A percentile compares a stretch with the other conserved stretches of the same genome.
Evolutionary conservation across 176 grass and related monocot species (phyloP).

Genomic region (Triticum urartu): DNA sequence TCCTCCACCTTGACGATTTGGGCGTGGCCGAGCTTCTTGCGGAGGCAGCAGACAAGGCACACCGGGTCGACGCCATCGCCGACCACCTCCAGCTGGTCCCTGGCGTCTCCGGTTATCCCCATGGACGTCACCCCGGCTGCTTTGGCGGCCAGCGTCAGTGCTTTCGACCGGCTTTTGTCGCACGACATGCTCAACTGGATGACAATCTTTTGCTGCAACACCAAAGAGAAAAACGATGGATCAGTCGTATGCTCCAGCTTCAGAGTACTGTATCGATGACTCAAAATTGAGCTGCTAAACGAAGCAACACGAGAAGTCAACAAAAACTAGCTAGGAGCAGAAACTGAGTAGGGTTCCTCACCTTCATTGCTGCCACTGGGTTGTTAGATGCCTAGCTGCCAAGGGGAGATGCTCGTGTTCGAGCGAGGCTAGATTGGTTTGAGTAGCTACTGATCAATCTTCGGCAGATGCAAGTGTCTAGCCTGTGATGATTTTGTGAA

Average conservation of each 20-base stretch:
- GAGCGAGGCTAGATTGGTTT: background rate
- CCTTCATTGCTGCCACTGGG: slow-evolving; percentile 15
- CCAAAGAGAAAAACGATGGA: background rate
- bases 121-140: slow-evolving; percentile 40
- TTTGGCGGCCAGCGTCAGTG: slow-evolving; percentile 41
- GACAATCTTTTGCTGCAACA: slow-evolving; percentile 58
- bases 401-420: background rate
- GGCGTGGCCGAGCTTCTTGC: slow-evolving; percentile 54
- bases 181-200: slow-evolving; percentile 48
- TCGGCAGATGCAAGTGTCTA: background rate
- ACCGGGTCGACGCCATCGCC: slow-evolving; percentile 57
- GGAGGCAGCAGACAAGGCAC: slow-evolving; percentile 37
- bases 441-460: background rate
- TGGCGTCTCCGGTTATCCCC: slow-evolving; percentile 44
- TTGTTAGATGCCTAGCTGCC: too few relatives aligned
- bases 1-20: slow-evolving; percentile 61
- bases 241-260: background rate
- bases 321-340: background rate
- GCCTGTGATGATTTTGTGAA: background rate
- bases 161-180: slow-evolving; percentile 33
- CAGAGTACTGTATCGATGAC: background rate
- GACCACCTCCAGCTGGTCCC: slow-evolving; percentile 51
- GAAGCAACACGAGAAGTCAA: background rate
- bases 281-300: background rate
- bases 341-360: background rate